Conservation (phyloP, 305 asterid species). For the Fraxinus sp. region DNA sequence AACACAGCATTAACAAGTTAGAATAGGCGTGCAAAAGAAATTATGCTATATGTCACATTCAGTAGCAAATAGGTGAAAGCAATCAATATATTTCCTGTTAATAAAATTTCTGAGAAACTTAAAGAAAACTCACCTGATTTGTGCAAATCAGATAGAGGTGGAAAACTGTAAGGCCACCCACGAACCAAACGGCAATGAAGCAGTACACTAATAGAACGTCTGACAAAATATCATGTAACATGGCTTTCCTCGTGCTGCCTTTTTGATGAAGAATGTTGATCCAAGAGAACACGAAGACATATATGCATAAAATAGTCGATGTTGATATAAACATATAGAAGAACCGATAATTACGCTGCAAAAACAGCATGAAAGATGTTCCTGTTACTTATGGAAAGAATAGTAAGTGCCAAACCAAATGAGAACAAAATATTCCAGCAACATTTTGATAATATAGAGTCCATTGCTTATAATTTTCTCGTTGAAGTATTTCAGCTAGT, state of each 20-base stretch:
- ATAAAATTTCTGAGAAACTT: slow-evolving; percentile 5
- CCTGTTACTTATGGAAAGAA: slow-evolving; percentile 19
- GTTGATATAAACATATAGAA: slow-evolving; percentile 86
- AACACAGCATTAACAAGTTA: not conserved
- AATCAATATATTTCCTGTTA: not conserved
- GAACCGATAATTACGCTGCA: slow-evolving; percentile 88
- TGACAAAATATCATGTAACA: slow-evolving; percentile 62
- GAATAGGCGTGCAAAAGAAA: not conserved
- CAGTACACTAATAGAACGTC: slow-evolving; percentile 70
- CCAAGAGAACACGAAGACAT: slow-evolving; percentile 66
- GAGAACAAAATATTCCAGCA: not conserved
- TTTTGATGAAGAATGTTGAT: slow-evolving; percentile 44
- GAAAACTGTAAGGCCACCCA: slow-evolving; percentile 78
- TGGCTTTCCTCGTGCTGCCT: slow-evolving; percentile 48
- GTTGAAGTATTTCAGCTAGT: not conserved
- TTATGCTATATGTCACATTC: not conserved
- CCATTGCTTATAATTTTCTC: slow-evolving; percentile 1
- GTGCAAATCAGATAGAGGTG: slow-evolving; percentile 79
- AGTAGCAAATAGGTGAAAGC: not conserved
- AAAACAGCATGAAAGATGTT: slow-evolving; percentile 8
- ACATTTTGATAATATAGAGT: not conserved
- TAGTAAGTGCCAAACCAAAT: slow-evolving; percentile 13
- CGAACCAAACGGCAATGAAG: slow-evolving; percentile 83
- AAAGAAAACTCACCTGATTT: slow-evolving; percentile 61
- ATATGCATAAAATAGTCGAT: slow-evolving; percentile 70